phyloP scores from a whole-genome alignment of 2,329 filamentous ascomycete genomes.

The Trichoderma gracile region DNA sequence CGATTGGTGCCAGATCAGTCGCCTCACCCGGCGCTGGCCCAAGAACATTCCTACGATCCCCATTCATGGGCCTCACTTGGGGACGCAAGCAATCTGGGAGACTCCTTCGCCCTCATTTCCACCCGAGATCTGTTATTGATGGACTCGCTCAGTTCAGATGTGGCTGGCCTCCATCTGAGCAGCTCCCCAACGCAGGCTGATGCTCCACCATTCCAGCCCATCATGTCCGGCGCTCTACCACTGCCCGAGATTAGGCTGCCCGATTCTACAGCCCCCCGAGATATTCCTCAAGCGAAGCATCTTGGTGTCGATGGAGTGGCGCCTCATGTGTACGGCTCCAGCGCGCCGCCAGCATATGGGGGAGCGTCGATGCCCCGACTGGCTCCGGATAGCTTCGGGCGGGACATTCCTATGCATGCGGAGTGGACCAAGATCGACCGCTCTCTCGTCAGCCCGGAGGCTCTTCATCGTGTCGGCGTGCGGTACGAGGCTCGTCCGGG shows the following conservation, averaged over 20 bases:
- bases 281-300: conserved; percentile 39
- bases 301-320: conserved; percentile 31
- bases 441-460: conserved; percentile 55
- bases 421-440: conserved; percentile 60
- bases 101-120: conserved; percentile 52
- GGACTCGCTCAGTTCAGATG: conserved; percentile 45
- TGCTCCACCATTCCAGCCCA: conserved; percentile 41
- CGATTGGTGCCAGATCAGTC: conserved; percentile 40
- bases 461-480: conserved; percentile 53
- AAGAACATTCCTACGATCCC: conserved; percentile 39
- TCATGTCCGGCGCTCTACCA: conserved; percentile 34
- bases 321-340: conserved; percentile 27
- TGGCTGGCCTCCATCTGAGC: conserved; percentile 46
- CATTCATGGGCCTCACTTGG: conserved; percentile 44
- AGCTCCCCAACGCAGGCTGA: conserved; percentile 39
- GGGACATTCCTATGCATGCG: conserved; percentile 56
- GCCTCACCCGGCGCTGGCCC: conserved; percentile 33
- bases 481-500: conserved; percentile 61
- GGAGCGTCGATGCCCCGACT: conserved; percentile 43
- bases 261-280: conserved; percentile 44
- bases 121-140: conserved; percentile 55
- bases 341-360: conserved; percentile 37
- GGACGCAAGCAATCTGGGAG: conserved; percentile 36
- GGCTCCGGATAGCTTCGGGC: conserved; percentile 58
- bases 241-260: conserved; percentile 36